Conservation (phyloP, 352 stramenopile species). For the Peronospora destructor region DNA sequence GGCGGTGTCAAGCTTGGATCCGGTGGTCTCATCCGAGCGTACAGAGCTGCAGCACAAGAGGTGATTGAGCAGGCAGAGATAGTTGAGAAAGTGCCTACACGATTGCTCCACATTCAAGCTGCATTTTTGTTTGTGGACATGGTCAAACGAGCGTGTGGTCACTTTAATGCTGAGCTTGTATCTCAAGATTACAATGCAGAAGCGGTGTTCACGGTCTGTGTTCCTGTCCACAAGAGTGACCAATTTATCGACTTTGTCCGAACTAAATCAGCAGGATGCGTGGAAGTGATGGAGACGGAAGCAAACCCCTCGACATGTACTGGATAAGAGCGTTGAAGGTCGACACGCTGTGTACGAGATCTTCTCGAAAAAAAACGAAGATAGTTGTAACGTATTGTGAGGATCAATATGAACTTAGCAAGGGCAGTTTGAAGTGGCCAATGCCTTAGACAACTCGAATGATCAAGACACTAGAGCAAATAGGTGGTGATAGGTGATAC, state of each 20-base stretch:
- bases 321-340: slow-evolving; percentile 2
- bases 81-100: slow-evolving; percentile 44
- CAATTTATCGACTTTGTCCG: slow-evolving; percentile 35
- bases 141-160: slow-evolving; percentile 42
- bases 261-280: slow-evolving; percentile 42
- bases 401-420: too few species aligned
- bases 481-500: too few species aligned
- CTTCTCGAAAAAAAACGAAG: neutral
- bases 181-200: slow-evolving; percentile 28
- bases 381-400: neutral
- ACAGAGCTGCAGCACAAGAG: slow-evolving; percentile 51
- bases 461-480: too few species aligned
- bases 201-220: slow-evolving; percentile 39
- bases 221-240: slow-evolving; percentile 26
- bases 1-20: slow-evolving; percentile 66
- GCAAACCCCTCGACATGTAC: slow-evolving; percentile 3
- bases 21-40: slow-evolving; percentile 66
- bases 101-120: slow-evolving; percentile 24
- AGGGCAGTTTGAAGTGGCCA: too few species aligned
- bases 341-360: neutral
- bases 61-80: slow-evolving; percentile 47
- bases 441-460: too few species aligned
- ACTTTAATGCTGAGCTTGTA: slow-evolving; percentile 39
- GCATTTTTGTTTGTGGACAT: slow-evolving; percentile 31
- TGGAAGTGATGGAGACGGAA: slow-evolving; percentile 21